A percentile compares a stretch with the other conserved stretches of the same genome.
phyloP scores from a whole-genome alignment of 2,329 filamentous ascomycete genomes.

The Talaromyces atroroseus region DNA sequence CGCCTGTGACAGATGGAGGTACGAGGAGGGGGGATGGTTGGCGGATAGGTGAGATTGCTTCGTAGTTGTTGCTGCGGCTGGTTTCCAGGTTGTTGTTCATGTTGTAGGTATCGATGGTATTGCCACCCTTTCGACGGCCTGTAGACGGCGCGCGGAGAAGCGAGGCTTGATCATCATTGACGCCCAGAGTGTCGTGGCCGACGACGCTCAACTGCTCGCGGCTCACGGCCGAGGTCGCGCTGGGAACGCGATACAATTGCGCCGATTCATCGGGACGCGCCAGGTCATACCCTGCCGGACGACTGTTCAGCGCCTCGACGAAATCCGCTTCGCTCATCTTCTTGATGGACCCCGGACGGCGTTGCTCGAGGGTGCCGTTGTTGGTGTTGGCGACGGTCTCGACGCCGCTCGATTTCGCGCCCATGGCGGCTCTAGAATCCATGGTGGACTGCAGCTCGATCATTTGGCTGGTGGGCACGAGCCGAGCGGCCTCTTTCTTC shows the following conservation, averaged over 20 bases:
- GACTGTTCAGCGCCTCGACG: conserved; percentile 29
- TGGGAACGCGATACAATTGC: conserved; percentile 23
- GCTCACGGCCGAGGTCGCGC: conserved; percentile 21
- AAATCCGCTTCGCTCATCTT: conserved; percentile 29
- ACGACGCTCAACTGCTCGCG: conserved; percentile 12
- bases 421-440: not conserved
- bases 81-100: conserved; percentile 6
- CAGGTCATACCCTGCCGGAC: conserved; percentile 27
- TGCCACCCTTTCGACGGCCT: conserved; percentile 31
- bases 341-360: conserved; percentile 24
- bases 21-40: conserved; percentile 2
- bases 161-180: conserved; percentile 18
- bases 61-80: not conserved
- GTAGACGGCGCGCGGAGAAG: conserved; percentile 36
- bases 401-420: conserved; percentile 24
- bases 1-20: conserved; percentile 1
- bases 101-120: conserved; percentile 6
- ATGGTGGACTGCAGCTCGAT: conserved; percentile 13
- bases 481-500: conserved; percentile 59
- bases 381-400: conserved; percentile 22
- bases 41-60: not conserved
- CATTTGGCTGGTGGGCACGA: conserved; percentile 50
- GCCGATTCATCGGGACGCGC: conserved; percentile 24
- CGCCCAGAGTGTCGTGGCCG: conserved; percentile 11
- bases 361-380: conserved; percentile 21